phyloP scores from a whole-genome alignment of 2,329 filamentous ascomycete species.

The Sporothrix inflata region DNA sequence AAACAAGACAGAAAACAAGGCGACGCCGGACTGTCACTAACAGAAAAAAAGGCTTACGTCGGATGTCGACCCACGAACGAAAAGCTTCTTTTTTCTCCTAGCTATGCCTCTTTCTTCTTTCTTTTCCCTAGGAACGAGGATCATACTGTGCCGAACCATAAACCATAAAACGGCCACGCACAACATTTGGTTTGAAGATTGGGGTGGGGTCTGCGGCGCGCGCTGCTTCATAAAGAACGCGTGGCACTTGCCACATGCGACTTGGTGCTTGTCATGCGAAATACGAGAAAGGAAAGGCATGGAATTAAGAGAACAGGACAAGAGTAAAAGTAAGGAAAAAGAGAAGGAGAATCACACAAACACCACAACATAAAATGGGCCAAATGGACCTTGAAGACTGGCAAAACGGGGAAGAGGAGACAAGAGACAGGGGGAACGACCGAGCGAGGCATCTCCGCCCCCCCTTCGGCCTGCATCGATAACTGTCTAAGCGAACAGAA shows the following conservation, averaged over 20 bases:
- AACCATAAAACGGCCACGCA: conserved; percentile 16
- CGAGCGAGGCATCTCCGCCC: neutral
- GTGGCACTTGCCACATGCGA: conserved; percentile 23
- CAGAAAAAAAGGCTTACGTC: neutral
- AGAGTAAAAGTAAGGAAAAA: neutral
- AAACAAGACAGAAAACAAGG: neutral
- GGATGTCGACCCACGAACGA: neutral
- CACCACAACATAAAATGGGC: neutral
- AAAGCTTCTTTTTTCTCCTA: conserved; percentile 19
- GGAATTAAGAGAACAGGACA: neutral
- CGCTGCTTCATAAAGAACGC: conserved; percentile 21
- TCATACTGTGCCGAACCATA: conserved; percentile 22
- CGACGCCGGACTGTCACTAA: neutral
- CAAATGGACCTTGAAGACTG: neutral
- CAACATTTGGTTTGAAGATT: neutral
- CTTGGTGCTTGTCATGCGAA: conserved; percentile 17
- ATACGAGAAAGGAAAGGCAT: neutral
- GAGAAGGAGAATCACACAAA: neutral
- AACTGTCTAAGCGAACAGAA: neutral
- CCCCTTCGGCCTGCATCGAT: conserved; percentile 14
- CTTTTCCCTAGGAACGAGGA: neutral
- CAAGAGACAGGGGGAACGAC: neutral
- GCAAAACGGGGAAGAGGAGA: neutral
- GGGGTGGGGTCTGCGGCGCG: neutral
- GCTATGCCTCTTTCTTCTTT: neutral